Evolutionary conservation across 2,329 filamentous ascomycete species (phyloP).

Genomic region (Penicillium sp.): DNA sequence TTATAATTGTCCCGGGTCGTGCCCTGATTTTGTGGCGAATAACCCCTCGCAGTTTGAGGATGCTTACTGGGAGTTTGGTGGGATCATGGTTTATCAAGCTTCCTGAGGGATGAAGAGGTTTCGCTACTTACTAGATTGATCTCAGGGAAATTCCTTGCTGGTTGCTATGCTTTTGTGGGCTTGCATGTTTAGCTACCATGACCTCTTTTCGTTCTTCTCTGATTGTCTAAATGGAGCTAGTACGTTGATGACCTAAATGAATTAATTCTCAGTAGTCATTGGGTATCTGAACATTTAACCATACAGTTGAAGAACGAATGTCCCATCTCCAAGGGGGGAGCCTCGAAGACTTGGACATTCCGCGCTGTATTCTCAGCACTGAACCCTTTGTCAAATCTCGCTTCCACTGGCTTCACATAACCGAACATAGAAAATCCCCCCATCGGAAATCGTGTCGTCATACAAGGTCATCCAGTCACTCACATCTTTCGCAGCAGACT

Average conservation of each 20-base stretch:
- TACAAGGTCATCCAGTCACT: not conserved
- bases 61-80: conserved; percentile 68
- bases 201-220: not conserved
- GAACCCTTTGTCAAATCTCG: not conserved
- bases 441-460: not conserved
- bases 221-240: not conserved
- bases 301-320: not conserved
- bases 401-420: not conserved
- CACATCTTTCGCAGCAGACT: conserved; percentile 46
- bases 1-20: conserved; percentile 56
- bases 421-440: not conserved
- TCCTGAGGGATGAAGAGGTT: not conserved
- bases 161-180: not conserved
- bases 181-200: not conserved
- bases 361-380: not conserved
- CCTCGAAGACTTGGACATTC: not conserved
- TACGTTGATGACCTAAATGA: not conserved
- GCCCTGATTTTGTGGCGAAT: conserved; percentile 61
- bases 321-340: not conserved
- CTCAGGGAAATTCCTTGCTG: not conserved
- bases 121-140: not conserved
- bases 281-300: conserved; percentile 10
- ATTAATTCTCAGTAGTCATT: conserved; percentile 1
- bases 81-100: conserved; percentile 61
- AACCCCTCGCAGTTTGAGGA: conserved; percentile 60